Base-by-base conservation (phyloP, 2,329 filamentous ascomycete genomes). In the Phoma herbarum region DNA sequence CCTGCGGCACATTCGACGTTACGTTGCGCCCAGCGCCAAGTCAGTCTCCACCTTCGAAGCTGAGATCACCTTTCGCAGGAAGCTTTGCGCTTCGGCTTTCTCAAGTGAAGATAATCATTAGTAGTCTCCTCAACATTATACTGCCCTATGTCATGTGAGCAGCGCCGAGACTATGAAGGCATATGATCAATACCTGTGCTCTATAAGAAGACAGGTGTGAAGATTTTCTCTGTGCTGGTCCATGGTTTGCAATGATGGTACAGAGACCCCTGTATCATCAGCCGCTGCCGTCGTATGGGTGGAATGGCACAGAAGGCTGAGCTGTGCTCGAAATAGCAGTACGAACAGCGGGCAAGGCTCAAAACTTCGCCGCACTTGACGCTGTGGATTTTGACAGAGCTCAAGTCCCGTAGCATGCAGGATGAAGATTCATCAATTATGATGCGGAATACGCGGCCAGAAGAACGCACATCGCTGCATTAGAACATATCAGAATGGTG, bases 11-110 rank as follows among this genome's bases (percentile, higher is more conserved):
- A 39, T 23, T 47, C 14, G 43, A 41, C 56, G 46, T 59, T 59
- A 59, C 50, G 51, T 59, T 55, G 47, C 57, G 51, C 57, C 57
- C 46, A 55, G 57, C 26, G 57, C 57, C 57, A 55, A 60, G 57
- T 33, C 47, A 18, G 12, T 41, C 47, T 59, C 56, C 56, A 54
- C 46, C 42, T 5, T 26, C 31, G 41, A 60, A 55, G 57, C 57
- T 60, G 52, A 55, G 57, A 60, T 56, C 57, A 35, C 47, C 29
- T 41, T 18, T 52, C 23, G 57, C 47, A 31, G 43, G 41, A 47
- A 29, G 51, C 52, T 46, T 31, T 50, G 56, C 49, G 29, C 55
- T 49, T 33, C 29, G 23, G 9, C 29, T 39, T 25, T 49, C 10
- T 8, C 39, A 48, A 45, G 46, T 46, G 25, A 35, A 46, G 56